Evolutionary conservation across 2,329 filamentous ascomycete genomes (phyloP), one percentile per base, ranked within the genome.

Genomic region (Beauveria medogensis): DNA sequence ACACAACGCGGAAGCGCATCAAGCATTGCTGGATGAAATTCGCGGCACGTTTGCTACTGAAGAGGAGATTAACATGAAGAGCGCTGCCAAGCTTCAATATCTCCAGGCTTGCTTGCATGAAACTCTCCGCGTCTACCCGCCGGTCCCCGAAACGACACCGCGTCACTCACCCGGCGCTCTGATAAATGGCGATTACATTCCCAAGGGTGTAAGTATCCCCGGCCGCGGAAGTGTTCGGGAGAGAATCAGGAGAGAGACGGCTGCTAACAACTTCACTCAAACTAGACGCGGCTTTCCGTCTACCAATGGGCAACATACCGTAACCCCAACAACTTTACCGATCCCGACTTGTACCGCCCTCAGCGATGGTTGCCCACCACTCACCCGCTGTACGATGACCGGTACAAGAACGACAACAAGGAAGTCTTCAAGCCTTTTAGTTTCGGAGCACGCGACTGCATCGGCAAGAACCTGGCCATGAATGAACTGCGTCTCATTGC

Each of bases 401-500:
- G 68, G 3, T 82, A 76, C 64, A 65, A 64, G 0, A 58, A 59
- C n/a, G 80, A 83, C 63, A 73, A 69, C 10, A 67, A 66, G 3
- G 67, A 69, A 1, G 68, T 67, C 1, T 68, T 74, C 53, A 73
- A 77, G 62, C 72, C 75, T 0, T 77, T 79, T 57, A 69, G 69
- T 44, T 53, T 69, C 9, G 75, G 77, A 0, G 69, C 75, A 2
- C 64, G 76, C 6, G 75, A 76, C 18, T 78, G 77, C 56, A 67
- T 78, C 34, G 76, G 76, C 1, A 70, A 72, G 57, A 78, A 75
- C 37, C 63, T 70, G 4, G 79, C 79, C 18, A 52, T 52, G 26
- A 52, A 52, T 2, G 79, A 82, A 65, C 76, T 81, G 74, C 74
- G 79, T 1, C 63, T 81, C 4, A 75, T 80, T 12, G 61, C 80